Evolutionary conservation across 805 yeast species (phyloP).

Genomic region (Candida awuae): DNA sequence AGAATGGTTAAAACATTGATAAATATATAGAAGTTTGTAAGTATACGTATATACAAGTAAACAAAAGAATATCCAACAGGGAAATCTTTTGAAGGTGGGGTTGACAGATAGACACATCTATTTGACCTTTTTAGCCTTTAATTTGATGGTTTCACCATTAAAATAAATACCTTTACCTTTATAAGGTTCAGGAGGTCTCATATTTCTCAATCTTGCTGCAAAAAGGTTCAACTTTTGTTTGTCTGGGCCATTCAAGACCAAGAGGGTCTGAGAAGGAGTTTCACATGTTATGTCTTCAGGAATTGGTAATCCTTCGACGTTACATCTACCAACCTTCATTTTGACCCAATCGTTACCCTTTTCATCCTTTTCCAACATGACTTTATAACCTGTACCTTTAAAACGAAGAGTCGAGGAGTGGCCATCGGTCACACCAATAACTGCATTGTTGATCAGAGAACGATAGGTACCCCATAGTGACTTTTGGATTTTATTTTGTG

Average conservation of each 20-base stretch:
- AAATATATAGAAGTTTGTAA: too few relatives aligned
- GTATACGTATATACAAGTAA: too few relatives aligned
- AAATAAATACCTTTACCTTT: constrained; percentile 97
- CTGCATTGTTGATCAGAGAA: constrained; percentile 64
- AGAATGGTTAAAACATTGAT: too few relatives aligned
- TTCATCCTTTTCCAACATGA: constrained; percentile 50
- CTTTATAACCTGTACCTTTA: constrained; percentile 97
- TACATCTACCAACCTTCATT: constrained; percentile 84
- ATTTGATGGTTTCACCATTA: constrained; percentile 80
- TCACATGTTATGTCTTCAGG: constrained; percentile 71
- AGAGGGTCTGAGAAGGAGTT: constrained; percentile 78
- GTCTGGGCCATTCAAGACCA: constrained; percentile 79
- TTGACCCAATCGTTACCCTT: constrained; percentile 50
- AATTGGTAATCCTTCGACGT: constrained; percentile 63
- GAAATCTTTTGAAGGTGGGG: background rate
- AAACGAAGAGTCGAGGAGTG: constrained; percentile 80
- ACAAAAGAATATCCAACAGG: too few relatives aligned
- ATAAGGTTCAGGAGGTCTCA: constrained; percentile 96
- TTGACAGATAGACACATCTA: constrained; percentile 26
- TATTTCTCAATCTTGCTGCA: constrained; percentile 80
- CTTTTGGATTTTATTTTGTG: constrained; percentile 60
- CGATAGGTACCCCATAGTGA: constrained; percentile 95
- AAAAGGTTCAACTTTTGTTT: constrained; percentile 80
- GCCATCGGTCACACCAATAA: constrained; percentile 88
- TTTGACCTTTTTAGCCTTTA: constrained; percentile 92